Evolutionary conservation across 1,139 yeast species (phyloP).

Genomic region (Geotrichum cucujoidarum): DNA sequence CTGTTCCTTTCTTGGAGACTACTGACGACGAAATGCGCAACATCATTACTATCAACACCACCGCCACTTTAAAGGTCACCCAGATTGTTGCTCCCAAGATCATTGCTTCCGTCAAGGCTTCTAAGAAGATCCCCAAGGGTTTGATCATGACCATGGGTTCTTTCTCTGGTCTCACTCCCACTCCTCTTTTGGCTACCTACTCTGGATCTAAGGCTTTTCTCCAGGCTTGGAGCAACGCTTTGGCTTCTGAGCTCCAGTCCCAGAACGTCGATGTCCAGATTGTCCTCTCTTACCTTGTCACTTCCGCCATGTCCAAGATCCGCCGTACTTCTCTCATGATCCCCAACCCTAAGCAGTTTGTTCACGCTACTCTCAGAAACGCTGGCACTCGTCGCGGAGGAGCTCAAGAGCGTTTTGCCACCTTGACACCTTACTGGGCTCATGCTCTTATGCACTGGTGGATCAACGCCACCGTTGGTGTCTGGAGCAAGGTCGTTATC

Average conservation of each 20-base stretch:
- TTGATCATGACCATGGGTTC: constrained; percentile 93
- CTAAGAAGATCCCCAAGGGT: constrained; percentile 41
- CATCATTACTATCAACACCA: constrained; percentile 80
- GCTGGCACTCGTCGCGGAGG: constrained; percentile 79
- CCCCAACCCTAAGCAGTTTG: constrained; percentile 81
- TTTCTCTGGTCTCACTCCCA: constrained; percentile 89
- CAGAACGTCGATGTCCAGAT: constrained; percentile 78
- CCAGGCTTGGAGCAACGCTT: constrained; percentile 86
- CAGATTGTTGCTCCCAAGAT: constrained; percentile 68
- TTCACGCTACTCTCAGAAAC: constrained; percentile 55
- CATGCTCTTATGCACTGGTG: constrained; percentile 91
- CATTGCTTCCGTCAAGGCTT: constrained; percentile 46
- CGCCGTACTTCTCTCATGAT: constrained; percentile 67
- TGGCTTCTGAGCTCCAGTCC: constrained; percentile 76
- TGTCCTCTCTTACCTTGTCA: constrained; percentile 83
- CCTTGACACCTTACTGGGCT: constrained; percentile 87
- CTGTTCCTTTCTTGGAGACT: constrained; percentile 88
- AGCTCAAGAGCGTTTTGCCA: constrained; percentile 84
- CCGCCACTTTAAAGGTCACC: constrained; percentile 79
- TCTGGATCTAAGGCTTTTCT: constrained; percentile 95
- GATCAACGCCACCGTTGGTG: constrained; percentile 76
- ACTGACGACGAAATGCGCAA: constrained; percentile 63
- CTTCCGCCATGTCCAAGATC: constrained; percentile 94
- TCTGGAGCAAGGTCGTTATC: constrained; percentile 67
- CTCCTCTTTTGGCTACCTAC: constrained; percentile 87